phyloP scores from a whole-genome alignment of 495 filamentous ascomycete species.

The Lentithecium fluviatile region DNA sequence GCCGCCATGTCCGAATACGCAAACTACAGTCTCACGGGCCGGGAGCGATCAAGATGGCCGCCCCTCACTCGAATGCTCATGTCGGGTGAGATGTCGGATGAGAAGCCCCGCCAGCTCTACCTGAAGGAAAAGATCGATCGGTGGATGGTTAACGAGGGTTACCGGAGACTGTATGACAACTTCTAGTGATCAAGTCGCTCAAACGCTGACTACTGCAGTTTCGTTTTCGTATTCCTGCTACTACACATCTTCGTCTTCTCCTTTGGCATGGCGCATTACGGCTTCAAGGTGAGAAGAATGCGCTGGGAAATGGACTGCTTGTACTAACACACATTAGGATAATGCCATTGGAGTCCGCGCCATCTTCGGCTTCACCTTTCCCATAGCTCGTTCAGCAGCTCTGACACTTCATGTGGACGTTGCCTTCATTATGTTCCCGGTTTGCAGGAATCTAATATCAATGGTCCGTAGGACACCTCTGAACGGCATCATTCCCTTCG shows the following conservation, averaged over 20 bases:
- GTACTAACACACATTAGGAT: slow-evolving; percentile 43
- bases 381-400: slow-evolving; percentile 68
- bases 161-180: slow-evolving; percentile 63
- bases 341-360: slow-evolving; percentile 60
- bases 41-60: slow-evolving; percentile 41
- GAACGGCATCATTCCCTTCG: slow-evolving; percentile 74
- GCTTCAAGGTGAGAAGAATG: slow-evolving; percentile 52
- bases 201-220: slow-evolving; percentile 48
- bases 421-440: slow-evolving; percentile 71
- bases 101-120: slow-evolving; percentile 59
- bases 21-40: slow-evolving; percentile 32
- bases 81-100: slow-evolving; percentile 60
- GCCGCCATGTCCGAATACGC: slow-evolving; percentile 28
- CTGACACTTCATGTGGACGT: slow-evolving; percentile 74
- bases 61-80: slow-evolving; percentile 42
- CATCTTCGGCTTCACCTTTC: slow-evolving; percentile 67
- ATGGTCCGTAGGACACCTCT: slow-evolving; percentile 70
- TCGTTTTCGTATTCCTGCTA: slow-evolving; percentile 66
- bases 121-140: slow-evolving; percentile 51
- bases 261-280: slow-evolving; percentile 73
- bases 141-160: slow-evolving; percentile 78
- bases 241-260: slow-evolving; percentile 68
- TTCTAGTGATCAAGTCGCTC: not conserved
- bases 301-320: not conserved
- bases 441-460: slow-evolving; percentile 76